Percentiles rank a stretch among this genome's conserved stretches.
These are phyloP conservation scores for Prunus salicina DNA, from an alignment of 306 rosid species.

Conservation along the genomic window DNA sequence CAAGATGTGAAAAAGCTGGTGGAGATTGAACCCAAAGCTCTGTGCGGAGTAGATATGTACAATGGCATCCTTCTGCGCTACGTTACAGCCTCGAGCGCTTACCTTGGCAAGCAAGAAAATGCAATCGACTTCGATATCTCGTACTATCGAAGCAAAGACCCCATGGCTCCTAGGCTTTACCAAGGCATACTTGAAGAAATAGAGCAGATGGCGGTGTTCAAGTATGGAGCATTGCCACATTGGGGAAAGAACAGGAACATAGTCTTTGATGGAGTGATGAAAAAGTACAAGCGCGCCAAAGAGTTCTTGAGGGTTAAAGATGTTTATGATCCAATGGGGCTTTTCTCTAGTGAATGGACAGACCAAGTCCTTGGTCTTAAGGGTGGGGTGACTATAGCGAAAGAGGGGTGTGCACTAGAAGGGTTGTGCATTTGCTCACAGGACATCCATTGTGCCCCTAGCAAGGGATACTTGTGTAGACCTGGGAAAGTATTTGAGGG, in stretches of 20 bases:
- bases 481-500: slow-evolving; percentile 52
- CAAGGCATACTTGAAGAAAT: slow-evolving; percentile 71
- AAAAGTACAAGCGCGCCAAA: slow-evolving; percentile 36
- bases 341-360: slow-evolving; percentile 72
- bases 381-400: slow-evolving; percentile 29
- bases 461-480: slow-evolving; percentile 54
- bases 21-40: slow-evolving; percentile 42
- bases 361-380: slow-evolving; percentile 63
- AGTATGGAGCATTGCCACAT: slow-evolving; percentile 73
- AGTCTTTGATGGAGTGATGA: slow-evolving; percentile 50
- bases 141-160: slow-evolving; percentile 62
- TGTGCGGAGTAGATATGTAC: slow-evolving; percentile 63
- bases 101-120: slow-evolving; percentile 61
- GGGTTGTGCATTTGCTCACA: slow-evolving; percentile 69
- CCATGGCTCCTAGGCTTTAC: slow-evolving; percentile 57
- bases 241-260: slow-evolving; percentile 77
- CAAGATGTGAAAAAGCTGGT: slow-evolving; percentile 64
- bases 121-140: slow-evolving; percentile 65
- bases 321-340: slow-evolving; percentile 48
- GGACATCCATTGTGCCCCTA: slow-evolving; percentile 68
- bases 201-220: slow-evolving; percentile 68
- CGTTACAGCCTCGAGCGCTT: slow-evolving; percentile 60
- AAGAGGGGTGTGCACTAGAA: slow-evolving; percentile 75
- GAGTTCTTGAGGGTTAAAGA: slow-evolving; percentile 50
- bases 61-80: slow-evolving; percentile 80